Evolutionary conservation across 805 yeast species (phyloP).

Genomic region (Candida arabinofermentans): DNA sequence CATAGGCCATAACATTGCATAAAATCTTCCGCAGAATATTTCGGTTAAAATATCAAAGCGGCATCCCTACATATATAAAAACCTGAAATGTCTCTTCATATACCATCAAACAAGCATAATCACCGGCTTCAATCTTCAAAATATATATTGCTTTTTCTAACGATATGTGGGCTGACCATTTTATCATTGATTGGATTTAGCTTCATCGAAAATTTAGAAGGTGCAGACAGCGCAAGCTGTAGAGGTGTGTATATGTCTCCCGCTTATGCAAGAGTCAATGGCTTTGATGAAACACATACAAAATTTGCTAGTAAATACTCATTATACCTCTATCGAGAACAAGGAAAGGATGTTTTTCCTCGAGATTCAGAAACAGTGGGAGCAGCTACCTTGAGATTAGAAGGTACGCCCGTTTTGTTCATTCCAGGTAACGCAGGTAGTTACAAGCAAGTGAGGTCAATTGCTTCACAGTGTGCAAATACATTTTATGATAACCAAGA

Average conservation of each 20-base stretch:
- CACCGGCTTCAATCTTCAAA: constrained; percentile 10
- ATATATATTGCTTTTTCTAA: constrained; percentile 12
- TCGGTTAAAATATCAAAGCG: no score
- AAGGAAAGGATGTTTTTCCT: constrained; percentile 60
- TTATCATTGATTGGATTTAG: constrained; percentile 25
- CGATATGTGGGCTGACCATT: constrained; percentile 23
- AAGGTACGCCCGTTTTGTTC: constrained; percentile 85
- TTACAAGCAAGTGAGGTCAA: constrained; percentile 80
- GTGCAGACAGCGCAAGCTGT: constrained; percentile 52
- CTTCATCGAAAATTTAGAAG: constrained; percentile 30
- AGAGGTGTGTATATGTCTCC: constrained; percentile 77
- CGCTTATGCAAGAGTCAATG: constrained; percentile 68
- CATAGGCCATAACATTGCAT: no score
- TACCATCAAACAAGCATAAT: neutral
- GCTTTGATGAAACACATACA: constrained; percentile 69
- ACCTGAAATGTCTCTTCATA: neutral
- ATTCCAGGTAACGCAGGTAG: constrained; percentile 99
- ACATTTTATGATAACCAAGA: constrained; percentile 39
- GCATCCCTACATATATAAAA: no score
- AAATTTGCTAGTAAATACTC: constrained; percentile 76
- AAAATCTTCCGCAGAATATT: no score
- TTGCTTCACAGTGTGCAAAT: constrained; percentile 79
- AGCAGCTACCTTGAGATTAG: constrained; percentile 24
- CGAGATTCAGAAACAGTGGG: constrained; percentile 23
- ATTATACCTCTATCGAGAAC: constrained; percentile 84